Evolutionary conservation across 1,139 yeast genomes (phyloP).

Genomic region (Kodamaea sp.): DNA sequence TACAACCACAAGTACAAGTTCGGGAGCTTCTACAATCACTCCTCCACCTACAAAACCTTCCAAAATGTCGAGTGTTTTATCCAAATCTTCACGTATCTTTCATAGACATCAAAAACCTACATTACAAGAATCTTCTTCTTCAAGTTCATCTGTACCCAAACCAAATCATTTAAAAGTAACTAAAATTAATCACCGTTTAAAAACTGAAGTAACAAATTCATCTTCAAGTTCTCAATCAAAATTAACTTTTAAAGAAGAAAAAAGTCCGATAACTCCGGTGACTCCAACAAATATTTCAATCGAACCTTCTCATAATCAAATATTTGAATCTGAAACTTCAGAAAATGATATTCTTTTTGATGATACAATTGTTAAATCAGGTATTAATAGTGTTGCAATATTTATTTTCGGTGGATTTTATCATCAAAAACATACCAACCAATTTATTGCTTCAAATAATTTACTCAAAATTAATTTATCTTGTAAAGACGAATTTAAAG

Average conservation of each 20-base stretch:
- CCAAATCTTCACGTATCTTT: constrained; percentile 31
- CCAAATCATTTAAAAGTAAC: background rate
- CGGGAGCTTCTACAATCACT: constrained; percentile 2
- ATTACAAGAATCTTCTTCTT: background rate
- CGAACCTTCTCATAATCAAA: no score
- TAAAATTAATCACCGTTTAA: background rate
- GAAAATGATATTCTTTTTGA: constrained; percentile 10
- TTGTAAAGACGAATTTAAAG: constrained; percentile 13
- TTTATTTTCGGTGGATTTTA: constrained; percentile 44
- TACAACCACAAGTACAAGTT: constrained; percentile 4
- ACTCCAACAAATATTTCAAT: no score
- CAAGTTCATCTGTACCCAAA: background rate
- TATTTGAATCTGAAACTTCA: constrained; percentile 1
- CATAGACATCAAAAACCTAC: constrained; percentile 21
- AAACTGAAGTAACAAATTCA: constrained; percentile 2
- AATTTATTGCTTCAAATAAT: constrained; percentile 34
- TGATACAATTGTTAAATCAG: constrained; percentile 16
- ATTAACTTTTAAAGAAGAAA: no score
- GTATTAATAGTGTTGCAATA: constrained; percentile 23
- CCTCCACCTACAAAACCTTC: constrained; percentile 14
- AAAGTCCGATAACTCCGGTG: background rate
- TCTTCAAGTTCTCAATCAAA: no score
- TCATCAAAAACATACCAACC: constrained; percentile 11
- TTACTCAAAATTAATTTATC: constrained; percentile 36
- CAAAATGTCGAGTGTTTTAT: constrained; percentile 29